A percentile compares a stretch with the other conserved stretches of the same genome.
These are phyloP conservation scores for Parafenestella ontariensis DNA, from an alignment of 2,329 filamentous ascomycete genomes.

Conservation along the genomic window DNA sequence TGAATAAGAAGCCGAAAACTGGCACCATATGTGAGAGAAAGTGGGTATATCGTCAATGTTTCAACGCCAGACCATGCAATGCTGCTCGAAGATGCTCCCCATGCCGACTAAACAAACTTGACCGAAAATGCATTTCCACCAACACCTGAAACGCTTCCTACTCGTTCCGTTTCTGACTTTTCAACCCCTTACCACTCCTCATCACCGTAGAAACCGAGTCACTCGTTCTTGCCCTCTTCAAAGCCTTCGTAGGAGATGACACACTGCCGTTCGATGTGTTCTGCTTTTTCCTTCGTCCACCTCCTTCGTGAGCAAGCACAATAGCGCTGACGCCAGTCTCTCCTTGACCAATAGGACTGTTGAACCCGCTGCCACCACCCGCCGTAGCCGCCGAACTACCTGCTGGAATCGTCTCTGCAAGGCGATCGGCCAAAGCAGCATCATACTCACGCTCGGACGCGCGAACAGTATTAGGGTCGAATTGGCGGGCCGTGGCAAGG, in stretches of 20 bases:
- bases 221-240: slow-evolving; percentile 2
- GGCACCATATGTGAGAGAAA: background rate
- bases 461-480: slow-evolving; percentile 52
- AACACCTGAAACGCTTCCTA: background rate
- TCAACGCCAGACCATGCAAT: background rate
- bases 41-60: background rate
- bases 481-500: slow-evolving; percentile 53
- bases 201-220: background rate
- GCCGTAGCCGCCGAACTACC: slow-evolving; percentile 59
- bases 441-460: slow-evolving; percentile 57
- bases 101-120: background rate
- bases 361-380: slow-evolving; percentile 57
- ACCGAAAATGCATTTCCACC: background rate
- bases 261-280: slow-evolving; percentile 1
- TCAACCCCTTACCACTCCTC: background rate
- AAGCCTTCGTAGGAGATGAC: background rate
- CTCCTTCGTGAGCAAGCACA: background rate
- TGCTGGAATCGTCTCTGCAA: slow-evolving; percentile 58
- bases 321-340: background rate
- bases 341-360: slow-evolving; percentile 42
- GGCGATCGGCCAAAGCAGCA: slow-evolving; percentile 54
- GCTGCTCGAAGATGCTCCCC: background rate
- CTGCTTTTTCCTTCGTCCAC: background rate
- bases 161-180: background rate
- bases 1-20: background rate